Conservation (phyloP, 1,284 basidiomycete genomes). For the Salmacisia buchloeana region DNA sequence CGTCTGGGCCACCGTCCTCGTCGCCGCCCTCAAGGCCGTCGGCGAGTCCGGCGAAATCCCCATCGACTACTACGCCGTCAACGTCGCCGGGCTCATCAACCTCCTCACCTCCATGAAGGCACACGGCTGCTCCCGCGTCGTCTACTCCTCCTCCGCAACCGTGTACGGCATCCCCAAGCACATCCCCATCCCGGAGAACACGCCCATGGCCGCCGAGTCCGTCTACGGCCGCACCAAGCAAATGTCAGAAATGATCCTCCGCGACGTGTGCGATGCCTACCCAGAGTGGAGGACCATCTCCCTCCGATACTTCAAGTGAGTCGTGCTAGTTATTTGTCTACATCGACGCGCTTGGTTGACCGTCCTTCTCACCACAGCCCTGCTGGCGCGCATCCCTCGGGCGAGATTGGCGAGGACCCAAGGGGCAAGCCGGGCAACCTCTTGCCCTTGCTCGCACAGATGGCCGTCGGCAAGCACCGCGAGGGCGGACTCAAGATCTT, state of each 20-base stretch:
- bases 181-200: slow-evolving; percentile 91
- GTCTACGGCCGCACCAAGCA: slow-evolving; percentile 94
- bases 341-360: slow-evolving; percentile 8
- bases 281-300: slow-evolving; percentile 74
- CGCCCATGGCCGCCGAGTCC: slow-evolving; percentile 79
- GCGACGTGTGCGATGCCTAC: slow-evolving; percentile 78
- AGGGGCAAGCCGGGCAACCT: slow-evolving; percentile 90
- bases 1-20: slow-evolving; percentile 93
- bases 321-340: neutral
- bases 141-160: slow-evolving; percentile 98
- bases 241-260: slow-evolving; percentile 84
- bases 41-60: slow-evolving; percentile 96
- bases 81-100: slow-evolving; percentile 45
- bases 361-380: slow-evolving; percentile 60
- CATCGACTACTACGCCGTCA: slow-evolving; percentile 57
- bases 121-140: slow-evolving; percentile 74
- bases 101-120: slow-evolving; percentile 62
- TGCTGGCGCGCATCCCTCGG: slow-evolving; percentile 92
- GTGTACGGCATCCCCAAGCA: slow-evolving; percentile 90
- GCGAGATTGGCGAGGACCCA: slow-evolving; percentile 92
- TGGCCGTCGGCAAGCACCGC: slow-evolving; percentile 84
- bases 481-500: slow-evolving; percentile 81
- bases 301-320: slow-evolving; percentile 93
- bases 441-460: slow-evolving; percentile 86
- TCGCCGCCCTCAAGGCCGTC: slow-evolving; percentile 96